Percentiles rank a stretch among this genome's conserved stretches.
Evolutionary conservation across 768 basidiomycete genomes (phyloP).

Genomic region (Kwoniella sp.): DNA sequence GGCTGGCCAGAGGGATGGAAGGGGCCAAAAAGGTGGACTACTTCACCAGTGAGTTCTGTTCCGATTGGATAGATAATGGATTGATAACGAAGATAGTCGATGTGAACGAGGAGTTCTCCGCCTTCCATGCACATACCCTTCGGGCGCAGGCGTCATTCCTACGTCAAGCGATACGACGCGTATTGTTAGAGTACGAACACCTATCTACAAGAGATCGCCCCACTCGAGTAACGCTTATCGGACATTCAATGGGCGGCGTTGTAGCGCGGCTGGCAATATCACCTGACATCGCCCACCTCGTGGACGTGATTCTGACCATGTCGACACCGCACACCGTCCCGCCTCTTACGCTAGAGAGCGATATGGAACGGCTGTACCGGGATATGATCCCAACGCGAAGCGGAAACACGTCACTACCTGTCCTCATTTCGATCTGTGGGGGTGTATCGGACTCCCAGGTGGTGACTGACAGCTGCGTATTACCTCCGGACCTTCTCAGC

Average conservation of each 20-base stretch:
- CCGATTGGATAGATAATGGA: background rate
- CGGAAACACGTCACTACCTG: slow-evolving; percentile 52
- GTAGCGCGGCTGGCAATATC: slow-evolving; percentile 72
- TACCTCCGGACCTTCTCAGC: slow-evolving; percentile 56
- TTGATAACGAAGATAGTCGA: slow-evolving; percentile 59
- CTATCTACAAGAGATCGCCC: slow-evolving; percentile 52
- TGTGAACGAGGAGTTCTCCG: slow-evolving; percentile 95
- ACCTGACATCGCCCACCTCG: background rate
- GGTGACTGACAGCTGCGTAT: slow-evolving; percentile 78
- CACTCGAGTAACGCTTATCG: slow-evolving; percentile 65
- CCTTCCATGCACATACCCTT: slow-evolving; percentile 86
- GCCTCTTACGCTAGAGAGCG: slow-evolving; percentile 78
- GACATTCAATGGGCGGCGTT: slow-evolving; percentile 96
- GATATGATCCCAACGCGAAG: slow-evolving; percentile 50
- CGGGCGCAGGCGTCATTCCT: slow-evolving; percentile 75
- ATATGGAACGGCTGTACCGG: slow-evolving; percentile 70
- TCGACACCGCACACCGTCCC: slow-evolving; percentile 85
- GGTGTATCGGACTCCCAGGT: slow-evolving; percentile 89
- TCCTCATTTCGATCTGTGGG: slow-evolving; percentile 80
- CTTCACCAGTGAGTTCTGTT: slow-evolving; percentile 64
- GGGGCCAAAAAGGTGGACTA: slow-evolving; percentile 62
- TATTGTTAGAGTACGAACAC: slow-evolving; percentile 18
- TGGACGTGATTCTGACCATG: slow-evolving; percentile 73
- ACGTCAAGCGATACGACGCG: slow-evolving; percentile 60
- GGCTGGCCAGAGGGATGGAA: slow-evolving; percentile 3